phyloP scores from a whole-genome alignment of 148 eudicot genomes.

The Nepenthes mirabilis region DNA sequence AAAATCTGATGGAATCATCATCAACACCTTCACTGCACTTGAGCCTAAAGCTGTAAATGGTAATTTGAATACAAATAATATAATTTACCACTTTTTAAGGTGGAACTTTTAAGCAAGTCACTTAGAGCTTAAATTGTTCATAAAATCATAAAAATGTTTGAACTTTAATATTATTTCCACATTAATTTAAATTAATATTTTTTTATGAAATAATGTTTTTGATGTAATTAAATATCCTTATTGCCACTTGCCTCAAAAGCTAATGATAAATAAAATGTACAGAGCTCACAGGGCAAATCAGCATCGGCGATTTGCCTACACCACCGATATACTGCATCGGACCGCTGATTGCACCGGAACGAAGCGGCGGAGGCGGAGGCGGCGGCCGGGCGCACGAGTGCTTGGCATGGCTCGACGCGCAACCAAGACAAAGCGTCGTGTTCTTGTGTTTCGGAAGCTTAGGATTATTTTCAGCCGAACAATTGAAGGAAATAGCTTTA shows the following conservation, averaged over 20 bases:
- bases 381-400: conserved; percentile 20
- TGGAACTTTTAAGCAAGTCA: no score
- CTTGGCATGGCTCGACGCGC: conserved; percentile 36
- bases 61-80: no score
- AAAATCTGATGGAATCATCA: conserved; percentile 23
- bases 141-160: no score
- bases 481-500: conserved; percentile 32
- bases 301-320: neutral
- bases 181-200: no score
- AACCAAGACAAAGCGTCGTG: conserved; percentile 36
- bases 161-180: no score
- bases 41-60: conserved; percentile 19
- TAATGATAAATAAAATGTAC: no score
- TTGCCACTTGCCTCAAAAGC: no score
- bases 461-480: conserved; percentile 26
- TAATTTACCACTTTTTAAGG: no score
- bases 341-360: conserved; percentile 6
- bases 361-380: conserved; percentile 8
- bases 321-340: neutral
- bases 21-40: conserved; percentile 28
- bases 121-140: no score
- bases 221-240: no score
- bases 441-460: conserved; percentile 47
- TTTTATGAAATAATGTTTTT: no score
- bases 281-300: no score